Percentiles rank a stretch among this genome's conserved stretches.
These are phyloP conservation scores for Geotrichum europaeum DNA, from an alignment of 1,139 yeast species.

Conservation along the genomic window DNA sequence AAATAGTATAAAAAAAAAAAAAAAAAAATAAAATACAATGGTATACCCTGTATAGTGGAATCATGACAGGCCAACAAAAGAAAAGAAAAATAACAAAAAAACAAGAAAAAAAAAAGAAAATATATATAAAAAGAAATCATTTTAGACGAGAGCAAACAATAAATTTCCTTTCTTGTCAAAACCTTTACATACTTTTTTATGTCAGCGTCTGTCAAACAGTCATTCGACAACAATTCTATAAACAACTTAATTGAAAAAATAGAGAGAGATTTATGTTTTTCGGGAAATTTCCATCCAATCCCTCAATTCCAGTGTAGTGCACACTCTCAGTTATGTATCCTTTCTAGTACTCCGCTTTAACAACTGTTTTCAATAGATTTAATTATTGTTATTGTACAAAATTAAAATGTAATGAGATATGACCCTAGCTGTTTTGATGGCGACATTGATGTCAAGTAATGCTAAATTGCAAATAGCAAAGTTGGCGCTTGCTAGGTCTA, in stretches of 20 bases:
- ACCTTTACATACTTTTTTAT: neutral
- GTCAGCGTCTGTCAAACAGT: neutral
- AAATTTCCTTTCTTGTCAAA: neutral
- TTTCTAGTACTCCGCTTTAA: neutral
- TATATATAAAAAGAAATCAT: neutral
- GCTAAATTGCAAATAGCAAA: neutral
- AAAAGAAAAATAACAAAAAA: neutral
- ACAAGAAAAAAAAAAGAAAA: neutral
- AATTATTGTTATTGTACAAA: neutral
- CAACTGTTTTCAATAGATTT: neutral
- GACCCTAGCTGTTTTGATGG: neutral
- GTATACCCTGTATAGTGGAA: neutral
- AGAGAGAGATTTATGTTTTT: neutral
- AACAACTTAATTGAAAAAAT: neutral
- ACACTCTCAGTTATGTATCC: neutral
- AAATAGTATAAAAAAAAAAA: neutral
- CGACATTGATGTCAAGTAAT: neutral
- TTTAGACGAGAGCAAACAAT: neutral
- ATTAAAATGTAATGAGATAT: neutral
- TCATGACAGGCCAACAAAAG: neutral
- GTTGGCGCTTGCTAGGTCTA: neutral
- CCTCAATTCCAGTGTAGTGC: neutral
- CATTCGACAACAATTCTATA: neutral
- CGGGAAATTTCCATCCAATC: neutral
- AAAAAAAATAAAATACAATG: neutral